Conservation (phyloP, 2,329 filamentous ascomycete genomes). For the Pseudocercospora macadamiae region DNA sequence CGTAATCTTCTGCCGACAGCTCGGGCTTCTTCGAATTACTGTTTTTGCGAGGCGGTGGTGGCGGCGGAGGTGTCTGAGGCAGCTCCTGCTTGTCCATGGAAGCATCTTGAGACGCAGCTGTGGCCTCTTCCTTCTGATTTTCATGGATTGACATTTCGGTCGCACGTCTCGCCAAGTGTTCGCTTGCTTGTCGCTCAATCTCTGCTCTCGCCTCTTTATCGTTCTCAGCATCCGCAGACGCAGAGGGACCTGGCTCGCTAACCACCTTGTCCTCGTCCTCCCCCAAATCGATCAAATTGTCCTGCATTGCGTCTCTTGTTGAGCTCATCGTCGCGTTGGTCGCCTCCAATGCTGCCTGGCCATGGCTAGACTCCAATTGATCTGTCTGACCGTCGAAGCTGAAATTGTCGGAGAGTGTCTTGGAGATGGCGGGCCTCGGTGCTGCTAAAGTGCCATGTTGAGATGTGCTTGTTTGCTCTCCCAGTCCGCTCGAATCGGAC, state of each 20-base stretch:
- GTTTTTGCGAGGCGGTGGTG: slow-evolving; percentile 38
- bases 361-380: neutral
- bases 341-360: neutral
- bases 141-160: slow-evolving; percentile 30
- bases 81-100: slow-evolving; percentile 24
- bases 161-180: slow-evolving; percentile 36
- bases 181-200: slow-evolving; percentile 35
- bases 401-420: slow-evolving; percentile 18
- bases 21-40: slow-evolving; percentile 15
- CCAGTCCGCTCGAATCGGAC: slow-evolving; percentile 29
- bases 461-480: slow-evolving; percentile 21
- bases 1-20: slow-evolving; percentile 31
- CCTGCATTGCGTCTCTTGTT: neutral
- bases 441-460: slow-evolving; percentile 25
- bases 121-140: neutral
- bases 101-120: neutral
- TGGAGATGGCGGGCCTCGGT: slow-evolving; percentile 15
- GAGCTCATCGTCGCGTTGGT: slow-evolving; percentile 8
- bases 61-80: slow-evolving; percentile 34
- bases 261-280: neutral
- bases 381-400: slow-evolving; percentile 10
- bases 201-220: slow-evolving; percentile 21
- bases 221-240: slow-evolving; percentile 12
- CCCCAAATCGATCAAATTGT: slow-evolving; percentile 2
- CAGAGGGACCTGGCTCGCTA: neutral